Conservation (phyloP, 2,329 filamentous ascomycete species). For the Xylaria sp. region DNA sequence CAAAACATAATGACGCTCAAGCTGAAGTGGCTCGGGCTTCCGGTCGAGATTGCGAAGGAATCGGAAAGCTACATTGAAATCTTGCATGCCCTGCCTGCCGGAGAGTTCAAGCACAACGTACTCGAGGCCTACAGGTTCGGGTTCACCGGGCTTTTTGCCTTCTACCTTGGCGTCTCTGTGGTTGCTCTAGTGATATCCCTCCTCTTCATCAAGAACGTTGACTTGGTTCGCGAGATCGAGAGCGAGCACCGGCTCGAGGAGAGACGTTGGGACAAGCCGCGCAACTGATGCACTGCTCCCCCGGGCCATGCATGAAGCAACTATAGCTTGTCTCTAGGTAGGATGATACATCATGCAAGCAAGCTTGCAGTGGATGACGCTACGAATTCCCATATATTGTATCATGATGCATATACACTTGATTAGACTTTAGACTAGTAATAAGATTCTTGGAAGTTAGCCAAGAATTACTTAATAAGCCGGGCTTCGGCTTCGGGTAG, state of each 20-base stretch:
- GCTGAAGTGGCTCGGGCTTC: constrained; percentile 40
- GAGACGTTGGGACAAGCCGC: constrained; percentile 20
- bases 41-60: constrained; percentile 38
- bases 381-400: background rate
- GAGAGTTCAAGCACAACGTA: constrained; percentile 23
- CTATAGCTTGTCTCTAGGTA: background rate
- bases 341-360: background rate
- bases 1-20: constrained; percentile 48
- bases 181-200: constrained; percentile 28
- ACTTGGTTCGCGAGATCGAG: constrained; percentile 31
- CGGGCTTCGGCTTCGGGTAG: too few species aligned
- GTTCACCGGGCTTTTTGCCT: constrained; percentile 31
- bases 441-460: too few species aligned
- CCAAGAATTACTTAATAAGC: too few species aligned
- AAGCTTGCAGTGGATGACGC: background rate
- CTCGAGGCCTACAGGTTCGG: constrained; percentile 35
- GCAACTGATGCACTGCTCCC: too few species aligned
- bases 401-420: background rate
- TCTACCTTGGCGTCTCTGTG: constrained; percentile 33
- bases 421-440: background rate
- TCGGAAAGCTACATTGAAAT: constrained; percentile 36
- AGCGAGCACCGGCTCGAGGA: constrained; percentile 34
- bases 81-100: constrained; percentile 25
- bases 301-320: too few species aligned
- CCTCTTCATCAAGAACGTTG: constrained; percentile 33